A percentile compares a stretch with the other conserved stretches of the same genome.
Conservation (phyloP, 2,329 filamentous ascomycete species). For the Ciborinia camelliae region DNA sequence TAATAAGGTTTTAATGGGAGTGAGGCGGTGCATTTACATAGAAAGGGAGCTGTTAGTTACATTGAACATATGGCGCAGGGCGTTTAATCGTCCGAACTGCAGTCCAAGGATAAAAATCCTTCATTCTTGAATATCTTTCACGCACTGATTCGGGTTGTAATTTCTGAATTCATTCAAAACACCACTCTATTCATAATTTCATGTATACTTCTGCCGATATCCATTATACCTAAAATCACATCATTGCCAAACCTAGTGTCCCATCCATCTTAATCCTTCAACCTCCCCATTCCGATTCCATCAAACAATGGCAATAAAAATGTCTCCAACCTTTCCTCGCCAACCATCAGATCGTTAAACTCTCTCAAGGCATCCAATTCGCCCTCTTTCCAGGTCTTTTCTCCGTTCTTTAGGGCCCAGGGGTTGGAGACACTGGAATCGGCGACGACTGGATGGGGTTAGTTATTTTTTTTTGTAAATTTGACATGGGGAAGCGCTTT, state of each 20-base stretch:
- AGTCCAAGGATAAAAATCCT: neutral
- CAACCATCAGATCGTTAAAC: constrained; percentile 39
- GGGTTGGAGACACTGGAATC: constrained; percentile 39
- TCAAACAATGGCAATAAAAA: constrained; percentile 43
- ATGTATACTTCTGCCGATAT: neutral
- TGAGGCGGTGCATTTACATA: no score
- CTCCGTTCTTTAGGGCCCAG: constrained; percentile 22
- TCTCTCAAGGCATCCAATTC: constrained; percentile 54
- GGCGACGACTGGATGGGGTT: constrained; percentile 40
- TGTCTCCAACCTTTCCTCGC: constrained; percentile 38
- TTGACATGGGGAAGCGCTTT: no score
- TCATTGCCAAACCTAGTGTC: neutral
- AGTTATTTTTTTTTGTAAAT: neutral
- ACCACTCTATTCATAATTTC: neutral
- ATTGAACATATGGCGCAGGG: neutral
- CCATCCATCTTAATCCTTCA: constrained; percentile 24
- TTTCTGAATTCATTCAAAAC: no score
- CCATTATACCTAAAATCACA: neutral
- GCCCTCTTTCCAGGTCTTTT: constrained; percentile 33
- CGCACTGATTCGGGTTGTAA: no score
- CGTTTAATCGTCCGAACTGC: neutral
- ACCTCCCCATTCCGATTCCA: constrained; percentile 38
- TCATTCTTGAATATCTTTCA: no score
- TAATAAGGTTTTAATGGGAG: neutral
- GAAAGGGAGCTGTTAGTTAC: neutral